These are phyloP conservation scores for Myriosclerotinia curreyana DNA, from an alignment of 2,329 filamentous ascomycete genomes.

Conservation along the genomic window DNA sequence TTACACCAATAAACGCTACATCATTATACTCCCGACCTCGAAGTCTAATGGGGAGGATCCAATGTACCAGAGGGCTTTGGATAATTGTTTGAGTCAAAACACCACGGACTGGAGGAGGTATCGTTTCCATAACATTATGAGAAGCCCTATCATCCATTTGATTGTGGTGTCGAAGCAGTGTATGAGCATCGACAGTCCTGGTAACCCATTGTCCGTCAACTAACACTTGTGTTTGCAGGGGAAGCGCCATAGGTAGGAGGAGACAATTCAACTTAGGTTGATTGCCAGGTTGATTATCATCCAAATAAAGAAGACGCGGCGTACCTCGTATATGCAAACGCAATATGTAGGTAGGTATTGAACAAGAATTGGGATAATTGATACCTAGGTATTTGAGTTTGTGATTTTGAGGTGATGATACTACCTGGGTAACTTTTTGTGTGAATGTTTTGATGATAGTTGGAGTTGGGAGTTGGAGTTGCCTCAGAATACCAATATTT, in stretches of 20 bases:
- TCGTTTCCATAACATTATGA: constrained; percentile 36
- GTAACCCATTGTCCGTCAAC: constrained; percentile 41
- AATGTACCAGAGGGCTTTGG: constrained; percentile 70
- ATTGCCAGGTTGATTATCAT: constrained; percentile 2
- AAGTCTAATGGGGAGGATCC: constrained; percentile 76
- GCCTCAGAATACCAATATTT: neutral
- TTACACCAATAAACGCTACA: constrained; percentile 78
- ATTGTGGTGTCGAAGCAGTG: constrained; percentile 42
- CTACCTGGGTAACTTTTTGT: no score
- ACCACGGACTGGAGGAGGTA: constrained; percentile 57
- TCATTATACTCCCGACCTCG: constrained; percentile 70
- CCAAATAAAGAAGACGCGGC: constrained; percentile 6
- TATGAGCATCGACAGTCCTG: constrained; percentile 42
- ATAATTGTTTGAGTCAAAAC: constrained; percentile 76
- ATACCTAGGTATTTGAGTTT: neutral
- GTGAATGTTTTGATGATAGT: no score
- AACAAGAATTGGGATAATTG: neutral
- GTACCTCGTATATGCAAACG: constrained; percentile 14
- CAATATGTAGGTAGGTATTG: neutral
- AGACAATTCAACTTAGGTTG: constrained; percentile 17
- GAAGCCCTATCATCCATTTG: constrained; percentile 38
- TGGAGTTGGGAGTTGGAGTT: neutral
- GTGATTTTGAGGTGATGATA: no score
- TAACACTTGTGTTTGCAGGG: constrained; percentile 33
- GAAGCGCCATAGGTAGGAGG: constrained; percentile 32